These are phyloP conservation scores for Diplocarpon rosae DNA, from an alignment of 2,329 filamentous ascomycete species.

Conservation along the genomic window DNA sequence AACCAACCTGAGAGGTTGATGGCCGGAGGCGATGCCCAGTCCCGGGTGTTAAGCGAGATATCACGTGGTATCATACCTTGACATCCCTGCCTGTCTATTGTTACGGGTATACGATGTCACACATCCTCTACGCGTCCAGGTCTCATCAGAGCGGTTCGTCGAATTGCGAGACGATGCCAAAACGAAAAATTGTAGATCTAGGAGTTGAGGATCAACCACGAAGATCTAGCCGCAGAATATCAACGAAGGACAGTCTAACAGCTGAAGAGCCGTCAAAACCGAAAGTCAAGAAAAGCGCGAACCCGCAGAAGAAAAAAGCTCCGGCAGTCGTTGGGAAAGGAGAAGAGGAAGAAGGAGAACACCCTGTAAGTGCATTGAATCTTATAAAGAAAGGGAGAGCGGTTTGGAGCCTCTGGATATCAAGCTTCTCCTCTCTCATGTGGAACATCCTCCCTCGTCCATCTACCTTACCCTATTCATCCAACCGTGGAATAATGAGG, in stretches of 20 bases:
- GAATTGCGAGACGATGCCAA: conserved; percentile 14
- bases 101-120: not conserved
- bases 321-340: not conserved
- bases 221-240: conserved; percentile 19
- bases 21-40: too few relatives aligned
- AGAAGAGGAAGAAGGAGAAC: conserved; percentile 1
- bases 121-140: not conserved
- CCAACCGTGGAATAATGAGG: too few relatives aligned
- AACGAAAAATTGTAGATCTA: conserved; percentile 22
- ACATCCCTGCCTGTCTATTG: too few relatives aligned
- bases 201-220: conserved; percentile 14
- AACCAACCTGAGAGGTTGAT: too few relatives aligned
- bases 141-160: not conserved
- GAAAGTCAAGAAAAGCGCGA: conserved; percentile 4
- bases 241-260: conserved; percentile 7
- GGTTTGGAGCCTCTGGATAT: not conserved
- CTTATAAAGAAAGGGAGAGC: not conserved
- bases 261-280: conserved; percentile 4
- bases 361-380: not conserved
- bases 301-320: conserved; percentile 6
- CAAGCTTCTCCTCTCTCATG: not conserved
- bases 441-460: too few relatives aligned
- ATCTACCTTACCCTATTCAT: too few relatives aligned
- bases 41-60: too few relatives aligned
- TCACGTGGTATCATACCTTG: too few relatives aligned